Conservation (phyloP, 2,329 filamentous ascomycete genomes). For the Aureobasidium sp. region DNA sequence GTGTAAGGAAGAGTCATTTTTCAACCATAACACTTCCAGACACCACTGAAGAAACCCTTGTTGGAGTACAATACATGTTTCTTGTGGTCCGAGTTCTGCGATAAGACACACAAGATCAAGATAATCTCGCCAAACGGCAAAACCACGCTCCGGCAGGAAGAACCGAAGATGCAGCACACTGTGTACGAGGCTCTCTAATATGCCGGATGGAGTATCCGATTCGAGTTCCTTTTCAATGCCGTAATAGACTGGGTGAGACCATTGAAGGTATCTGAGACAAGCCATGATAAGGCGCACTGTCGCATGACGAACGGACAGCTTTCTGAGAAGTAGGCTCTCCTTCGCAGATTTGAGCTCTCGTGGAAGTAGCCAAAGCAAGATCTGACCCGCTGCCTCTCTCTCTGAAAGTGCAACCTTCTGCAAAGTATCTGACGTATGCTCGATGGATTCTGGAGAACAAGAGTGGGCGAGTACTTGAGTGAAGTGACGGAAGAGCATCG, state of each 20-base stretch:
- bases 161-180: constrained; percentile 4
- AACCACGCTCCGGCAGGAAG: neutral
- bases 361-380: constrained; percentile 53
- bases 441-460: constrained; percentile 60
- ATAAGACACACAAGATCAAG: constrained; percentile 18
- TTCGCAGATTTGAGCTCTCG: constrained; percentile 47
- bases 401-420: constrained; percentile 46
- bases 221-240: constrained; percentile 14
- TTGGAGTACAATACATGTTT: constrained; percentile 17
- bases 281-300: constrained; percentile 28
- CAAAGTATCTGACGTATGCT: constrained; percentile 49
- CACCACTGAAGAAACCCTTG: constrained; percentile 17
- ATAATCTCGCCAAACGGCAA: constrained; percentile 19
- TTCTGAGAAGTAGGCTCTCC: constrained; percentile 51
- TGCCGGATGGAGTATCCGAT: no score
- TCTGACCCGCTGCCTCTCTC: constrained; percentile 47
- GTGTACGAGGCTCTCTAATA: neutral
- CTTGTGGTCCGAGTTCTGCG: constrained; percentile 17
- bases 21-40: constrained; percentile 17
- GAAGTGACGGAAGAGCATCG: constrained; percentile 56
- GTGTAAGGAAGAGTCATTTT: neutral
- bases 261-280: constrained; percentile 28
- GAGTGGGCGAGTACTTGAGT: constrained; percentile 68
- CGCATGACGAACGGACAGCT: constrained; percentile 26
- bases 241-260: constrained; percentile 28